These are phyloP conservation scores for Solanum etuberosum DNA, from an alignment of 257 asterid genomes.

Conservation along the genomic window DNA sequence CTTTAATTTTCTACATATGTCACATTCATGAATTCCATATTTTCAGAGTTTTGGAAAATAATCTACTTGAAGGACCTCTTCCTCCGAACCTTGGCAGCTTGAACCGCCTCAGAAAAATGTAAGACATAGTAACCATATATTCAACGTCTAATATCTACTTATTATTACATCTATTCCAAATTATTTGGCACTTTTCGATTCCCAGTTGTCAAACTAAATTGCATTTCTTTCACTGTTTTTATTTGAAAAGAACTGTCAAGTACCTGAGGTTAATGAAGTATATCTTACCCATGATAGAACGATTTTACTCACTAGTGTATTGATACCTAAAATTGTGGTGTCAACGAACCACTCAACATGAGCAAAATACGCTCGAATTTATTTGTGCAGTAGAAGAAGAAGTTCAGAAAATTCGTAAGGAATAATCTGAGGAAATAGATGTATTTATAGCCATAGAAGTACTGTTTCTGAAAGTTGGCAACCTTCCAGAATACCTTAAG, in stretches of 20 bases:
- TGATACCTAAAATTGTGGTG: no score
- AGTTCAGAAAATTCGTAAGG: no score
- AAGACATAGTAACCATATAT: constrained; percentile 20
- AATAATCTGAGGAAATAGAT: no score
- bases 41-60: constrained; percentile 63
- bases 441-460: neutral
- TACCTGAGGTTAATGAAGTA: no score
- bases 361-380: no score
- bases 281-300: no score
- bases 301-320: no score
- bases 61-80: constrained; percentile 71
- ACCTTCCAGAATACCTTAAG: no score
- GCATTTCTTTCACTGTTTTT: neutral
- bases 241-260: neutral
- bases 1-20: neutral
- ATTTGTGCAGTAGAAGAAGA: no score
- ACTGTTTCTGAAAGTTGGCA: neutral
- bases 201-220: neutral
- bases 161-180: neutral
- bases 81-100: constrained; percentile 53
- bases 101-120: constrained; percentile 55
- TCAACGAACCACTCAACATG: no score
- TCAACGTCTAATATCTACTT: neutral
- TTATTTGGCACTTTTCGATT: neutral
- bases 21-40: constrained; percentile 1